Evolutionary conservation across 1,139 yeast genomes (phyloP), one percentile per base, ranked within the genome.

Genomic region (Pichia sp.): DNA sequence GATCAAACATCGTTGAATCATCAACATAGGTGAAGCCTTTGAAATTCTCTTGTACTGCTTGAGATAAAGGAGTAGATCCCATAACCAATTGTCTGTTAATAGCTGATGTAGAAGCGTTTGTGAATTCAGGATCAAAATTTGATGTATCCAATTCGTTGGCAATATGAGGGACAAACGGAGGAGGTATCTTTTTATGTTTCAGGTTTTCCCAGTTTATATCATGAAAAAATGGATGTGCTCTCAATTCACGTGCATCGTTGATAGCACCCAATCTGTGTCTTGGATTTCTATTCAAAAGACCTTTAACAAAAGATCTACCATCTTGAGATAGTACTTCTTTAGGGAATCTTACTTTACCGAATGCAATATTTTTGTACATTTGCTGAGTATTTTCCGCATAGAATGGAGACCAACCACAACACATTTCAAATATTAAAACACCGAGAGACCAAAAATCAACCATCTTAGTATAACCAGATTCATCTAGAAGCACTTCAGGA

Each of bases 391-490:
- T 91, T 49, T 89, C 96, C 33, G 97, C 97, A 59, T 86, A 89
- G 61, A 91, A 91, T 41, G 98, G 98, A n/a, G 95, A 84, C 97
- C 97, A 91, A 33, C 98, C 98, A 66, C 97, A 91, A 62, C 96
- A 81, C 91, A 83, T 82, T 63, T 83, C 93, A 60, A 83, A 83
- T 35, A 83, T 81, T 45, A 83, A 67, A 8, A 83, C 91, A 47
- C 93, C 93, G 44, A 83, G 64, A 2, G 89, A 80, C 93, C 93
- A 83, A 53, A 82, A 83, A 62, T 83, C 93, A 54, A 83, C 91
- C 91, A 82, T 82, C 57, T 82, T 81, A 28, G 91, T 82, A 61
- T 83, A 83, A 25, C 93, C 93, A 28, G 81, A 69, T 62, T 91
- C 97, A 61, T 83, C 91, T 39, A 83, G 65, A 47, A 83, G 66